These are phyloP conservation scores for Echinosophora koreensis DNA, from an alignment of 306 rosid species.

Conservation along the genomic window DNA sequence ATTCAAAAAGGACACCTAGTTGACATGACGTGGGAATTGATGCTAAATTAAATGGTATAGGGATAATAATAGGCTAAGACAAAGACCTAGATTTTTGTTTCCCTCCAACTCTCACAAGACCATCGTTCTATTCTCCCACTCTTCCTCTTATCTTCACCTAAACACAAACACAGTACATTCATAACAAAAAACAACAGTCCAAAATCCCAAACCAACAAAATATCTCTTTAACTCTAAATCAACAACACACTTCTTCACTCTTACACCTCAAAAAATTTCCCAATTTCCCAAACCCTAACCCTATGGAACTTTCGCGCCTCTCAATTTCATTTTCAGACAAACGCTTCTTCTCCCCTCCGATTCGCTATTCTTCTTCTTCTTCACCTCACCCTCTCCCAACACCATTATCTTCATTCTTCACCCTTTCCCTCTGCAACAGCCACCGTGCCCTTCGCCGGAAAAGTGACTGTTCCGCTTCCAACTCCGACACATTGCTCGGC, in stretches of 20 bases:
- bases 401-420: slow-evolving; percentile 37
- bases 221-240: slow-evolving; percentile 22
- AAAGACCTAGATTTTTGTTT: slow-evolving; percentile 4
- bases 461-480: slow-evolving; percentile 63
- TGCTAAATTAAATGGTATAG: too few species aligned
- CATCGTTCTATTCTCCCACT: too few species aligned
- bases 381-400: slow-evolving; percentile 37
- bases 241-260: slow-evolving; percentile 20
- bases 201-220: slow-evolving; percentile 35
- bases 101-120: slow-evolving; percentile 41
- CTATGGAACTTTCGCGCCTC: slow-evolving; percentile 67
- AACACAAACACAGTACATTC: neutral
- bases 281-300: slow-evolving; percentile 47
- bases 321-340: slow-evolving; percentile 47
- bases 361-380: slow-evolving; percentile 41
- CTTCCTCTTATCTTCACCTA: slow-evolving; percentile 40
- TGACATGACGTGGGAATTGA: too few species aligned
- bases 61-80: too few species aligned
- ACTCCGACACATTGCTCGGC: slow-evolving; percentile 73
- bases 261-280: neutral
- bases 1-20: too few species aligned
- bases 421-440: slow-evolving; percentile 46
- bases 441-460: slow-evolving; percentile 22
- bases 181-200: slow-evolving; percentile 24
- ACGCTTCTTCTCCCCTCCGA: slow-evolving; percentile 56